These are phyloP conservation scores for Boletus tomentosulus DNA, from an alignment of 768 basidiomycete species.

Conservation along the genomic window DNA sequence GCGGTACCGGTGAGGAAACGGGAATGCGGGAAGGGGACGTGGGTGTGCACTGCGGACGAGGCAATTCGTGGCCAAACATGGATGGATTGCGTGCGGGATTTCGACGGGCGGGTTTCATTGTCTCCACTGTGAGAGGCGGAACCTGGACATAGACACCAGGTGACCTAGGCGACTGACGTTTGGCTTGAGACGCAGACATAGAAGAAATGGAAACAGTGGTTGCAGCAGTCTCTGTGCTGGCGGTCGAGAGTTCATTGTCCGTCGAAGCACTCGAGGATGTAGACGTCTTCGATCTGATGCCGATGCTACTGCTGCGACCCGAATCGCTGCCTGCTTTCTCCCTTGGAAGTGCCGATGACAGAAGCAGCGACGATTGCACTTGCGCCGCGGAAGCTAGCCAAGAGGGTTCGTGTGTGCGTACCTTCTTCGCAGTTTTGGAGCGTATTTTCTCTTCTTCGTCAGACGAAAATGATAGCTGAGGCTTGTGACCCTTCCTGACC, in stretches of 20 bases:
- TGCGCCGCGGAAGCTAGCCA: constrained; percentile 26
- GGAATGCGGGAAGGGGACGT: constrained; percentile 30
- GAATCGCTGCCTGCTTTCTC: constrained; percentile 11
- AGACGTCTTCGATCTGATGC: constrained; percentile 22
- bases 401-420: constrained; percentile 36
- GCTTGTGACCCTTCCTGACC: constrained; percentile 32
- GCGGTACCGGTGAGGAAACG: constrained; percentile 24
- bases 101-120: constrained; percentile 33
- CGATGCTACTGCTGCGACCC: constrained; percentile 16
- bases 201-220: constrained; percentile 23
- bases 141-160: constrained; percentile 14
- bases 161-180: constrained; percentile 22
- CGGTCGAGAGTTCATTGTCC: constrained; percentile 32
- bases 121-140: constrained; percentile 17
- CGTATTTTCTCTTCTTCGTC: constrained; percentile 75
- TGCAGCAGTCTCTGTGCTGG: constrained; percentile 29
- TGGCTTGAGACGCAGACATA: constrained; percentile 16
- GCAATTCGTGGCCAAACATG: constrained; percentile 65
- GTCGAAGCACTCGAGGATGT: constrained; percentile 28
- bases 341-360: constrained; percentile 17
- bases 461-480: constrained; percentile 53
- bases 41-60: constrained; percentile 38
- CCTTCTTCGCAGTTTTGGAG: constrained; percentile 58
- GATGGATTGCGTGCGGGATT: constrained; percentile 58
- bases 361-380: constrained; percentile 19